Conservation (phyloP, 1,139 yeast genomes). For the Blastobotrys aristatus region DNA sequence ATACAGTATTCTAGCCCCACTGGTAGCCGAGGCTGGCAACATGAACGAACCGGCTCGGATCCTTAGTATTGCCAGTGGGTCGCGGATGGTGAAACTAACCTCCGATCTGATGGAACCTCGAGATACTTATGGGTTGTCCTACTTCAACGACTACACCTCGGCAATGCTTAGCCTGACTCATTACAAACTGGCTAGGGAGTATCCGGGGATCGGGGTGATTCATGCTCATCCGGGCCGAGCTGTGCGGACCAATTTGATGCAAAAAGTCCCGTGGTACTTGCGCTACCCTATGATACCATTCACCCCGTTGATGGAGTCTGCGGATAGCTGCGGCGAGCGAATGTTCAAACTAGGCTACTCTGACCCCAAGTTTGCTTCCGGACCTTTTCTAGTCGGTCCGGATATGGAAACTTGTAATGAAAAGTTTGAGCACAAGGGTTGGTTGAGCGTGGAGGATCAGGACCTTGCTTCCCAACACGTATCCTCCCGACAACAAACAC, state of each 20-base stretch:
- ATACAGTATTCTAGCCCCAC: conserved; percentile 23
- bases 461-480: conserved; percentile 27
- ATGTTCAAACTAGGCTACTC: background rate
- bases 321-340: background rate
- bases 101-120: conserved; percentile 27
- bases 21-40: conserved; percentile 27
- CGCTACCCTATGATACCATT: background rate
- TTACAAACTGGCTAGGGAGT: conserved; percentile 22
- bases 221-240: conserved; percentile 32
- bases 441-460: conserved; percentile 20
- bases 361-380: too few species aligned
- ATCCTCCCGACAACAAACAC: background rate
- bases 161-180: background rate
- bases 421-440: conserved; percentile 15
- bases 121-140: conserved; percentile 23
- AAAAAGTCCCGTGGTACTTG: conserved; percentile 17
- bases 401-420: too few species aligned
- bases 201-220: conserved; percentile 27
- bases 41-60: conserved; percentile 30
- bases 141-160: background rate
- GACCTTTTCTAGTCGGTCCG: too few species aligned
- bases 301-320: background rate
- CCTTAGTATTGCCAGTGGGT: conserved; percentile 27
- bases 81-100: conserved; percentile 20
- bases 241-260: conserved; percentile 21